Conservation (phyloP, 208 protist species). For the Crithidia thermophila region DNA sequence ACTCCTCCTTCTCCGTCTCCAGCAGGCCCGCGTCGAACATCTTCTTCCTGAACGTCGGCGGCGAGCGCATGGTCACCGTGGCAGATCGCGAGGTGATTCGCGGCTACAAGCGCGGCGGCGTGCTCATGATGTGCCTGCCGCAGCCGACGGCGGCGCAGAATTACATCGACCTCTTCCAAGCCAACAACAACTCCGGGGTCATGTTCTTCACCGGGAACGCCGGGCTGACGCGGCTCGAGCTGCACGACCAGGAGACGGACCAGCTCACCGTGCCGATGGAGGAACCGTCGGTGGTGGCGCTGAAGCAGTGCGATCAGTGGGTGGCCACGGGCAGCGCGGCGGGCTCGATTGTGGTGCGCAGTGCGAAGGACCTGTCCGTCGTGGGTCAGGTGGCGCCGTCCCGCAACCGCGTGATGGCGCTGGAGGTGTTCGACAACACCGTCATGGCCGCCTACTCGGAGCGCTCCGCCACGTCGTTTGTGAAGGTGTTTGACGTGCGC, state of each 20-base stretch:
- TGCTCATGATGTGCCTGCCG: constrained; percentile 59
- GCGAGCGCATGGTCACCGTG: constrained; percentile 77
- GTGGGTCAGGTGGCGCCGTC: constrained; percentile 50
- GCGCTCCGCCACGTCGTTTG: constrained; percentile 62
- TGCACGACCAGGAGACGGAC: constrained; percentile 46
- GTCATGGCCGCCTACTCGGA: constrained; percentile 74
- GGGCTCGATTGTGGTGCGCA: constrained; percentile 69
- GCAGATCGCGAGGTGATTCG: constrained; percentile 81
- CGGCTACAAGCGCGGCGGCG: constrained; percentile 81
- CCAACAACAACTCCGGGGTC: constrained; percentile 55
- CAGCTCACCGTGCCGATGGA: constrained; percentile 59
- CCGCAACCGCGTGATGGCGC: constrained; percentile 70
- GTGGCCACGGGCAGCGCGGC: constrained; percentile 67
- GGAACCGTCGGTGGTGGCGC: constrained; percentile 54
- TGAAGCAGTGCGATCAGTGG: constrained; percentile 73
- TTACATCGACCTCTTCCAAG: constrained; percentile 85
- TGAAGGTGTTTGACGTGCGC: constrained; percentile 87
- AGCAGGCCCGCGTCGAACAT: constrained; percentile 61
- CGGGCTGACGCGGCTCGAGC: constrained; percentile 69
- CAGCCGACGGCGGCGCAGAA: constrained; percentile 68
- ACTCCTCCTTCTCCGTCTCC: constrained; percentile 82
- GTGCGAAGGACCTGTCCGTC: constrained; percentile 42
- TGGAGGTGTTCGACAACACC: constrained; percentile 83
- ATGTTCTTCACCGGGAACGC: constrained; percentile 87
- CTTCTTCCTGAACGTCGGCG: constrained; percentile 63